A percentile compares a stretch with the other conserved stretches of the same genome.
Conservation (phyloP, 305 asterid species). For the Caryopteris hybrid region DNA sequence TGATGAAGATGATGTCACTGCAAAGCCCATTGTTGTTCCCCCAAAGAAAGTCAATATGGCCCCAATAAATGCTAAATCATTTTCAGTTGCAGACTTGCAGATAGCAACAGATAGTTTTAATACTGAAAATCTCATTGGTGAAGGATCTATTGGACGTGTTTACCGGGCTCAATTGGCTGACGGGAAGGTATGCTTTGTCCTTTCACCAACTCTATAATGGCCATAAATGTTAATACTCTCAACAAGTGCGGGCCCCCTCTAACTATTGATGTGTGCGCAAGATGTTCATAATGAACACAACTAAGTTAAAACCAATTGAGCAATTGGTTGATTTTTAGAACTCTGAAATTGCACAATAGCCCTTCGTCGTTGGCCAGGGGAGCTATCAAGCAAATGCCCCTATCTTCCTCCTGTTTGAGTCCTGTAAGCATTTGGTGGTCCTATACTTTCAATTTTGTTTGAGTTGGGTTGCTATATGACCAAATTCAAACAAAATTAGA, state of each 20-base stretch:
- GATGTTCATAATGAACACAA: too few species aligned
- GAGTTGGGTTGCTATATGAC: neutral
- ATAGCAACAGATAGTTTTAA: constrained; percentile 93
- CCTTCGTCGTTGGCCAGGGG: too few species aligned
- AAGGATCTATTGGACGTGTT: constrained; percentile 86
- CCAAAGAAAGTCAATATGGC: constrained; percentile 55
- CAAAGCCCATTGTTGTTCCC: constrained; percentile 54
- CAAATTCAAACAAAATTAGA: too few species aligned
- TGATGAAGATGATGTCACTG: constrained; percentile 60
- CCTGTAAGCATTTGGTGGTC: too few species aligned
- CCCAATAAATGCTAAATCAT: constrained; percentile 56
- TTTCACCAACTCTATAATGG: neutral
- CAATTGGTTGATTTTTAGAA: too few species aligned
- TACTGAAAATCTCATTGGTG: constrained; percentile 82
- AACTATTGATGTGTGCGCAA: too few species aligned
- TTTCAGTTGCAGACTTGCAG: constrained; percentile 90
- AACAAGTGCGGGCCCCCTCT: too few species aligned
- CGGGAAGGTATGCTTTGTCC: constrained; percentile 56
- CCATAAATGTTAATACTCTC: neutral
- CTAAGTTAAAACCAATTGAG: too few species aligned
- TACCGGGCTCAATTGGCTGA: constrained; percentile 77
- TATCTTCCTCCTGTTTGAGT: too few species aligned
- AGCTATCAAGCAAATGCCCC: too few species aligned
- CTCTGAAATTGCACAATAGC: too few species aligned
- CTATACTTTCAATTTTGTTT: neutral